Conservation (phyloP, 2,329 filamentous ascomycete genomes). For the Drechslerella coelobrocha region DNA sequence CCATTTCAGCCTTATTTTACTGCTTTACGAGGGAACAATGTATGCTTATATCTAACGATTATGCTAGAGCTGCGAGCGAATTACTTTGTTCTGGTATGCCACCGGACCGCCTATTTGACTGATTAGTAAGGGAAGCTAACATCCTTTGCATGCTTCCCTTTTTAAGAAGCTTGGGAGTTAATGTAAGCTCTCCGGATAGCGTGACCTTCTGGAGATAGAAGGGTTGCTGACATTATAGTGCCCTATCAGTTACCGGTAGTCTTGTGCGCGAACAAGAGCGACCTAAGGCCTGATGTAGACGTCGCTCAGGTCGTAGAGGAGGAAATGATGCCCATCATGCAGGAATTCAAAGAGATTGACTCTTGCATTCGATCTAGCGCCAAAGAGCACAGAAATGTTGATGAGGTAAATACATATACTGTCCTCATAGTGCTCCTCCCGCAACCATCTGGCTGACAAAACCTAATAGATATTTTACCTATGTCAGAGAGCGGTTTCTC, state of each 20-base stretch:
- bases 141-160: constrained; percentile 72
- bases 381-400: constrained; percentile 55
- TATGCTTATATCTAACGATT: constrained; percentile 19
- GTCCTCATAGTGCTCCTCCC: neutral
- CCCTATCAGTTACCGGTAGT: constrained; percentile 72
- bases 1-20: neutral
- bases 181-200: constrained; percentile 64
- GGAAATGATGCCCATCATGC: constrained; percentile 98
- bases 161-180: constrained; percentile 96
- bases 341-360: constrained; percentile 91
- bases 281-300: constrained; percentile 75
- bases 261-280: constrained; percentile 96
- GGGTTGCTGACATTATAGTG: neutral
- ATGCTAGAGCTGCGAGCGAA: constrained; percentile 82
- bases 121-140: neutral
- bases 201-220: neutral
- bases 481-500: constrained; percentile 96
- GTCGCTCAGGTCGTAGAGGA: constrained; percentile 89
- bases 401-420: constrained; percentile 49
- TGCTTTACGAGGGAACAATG: neutral
- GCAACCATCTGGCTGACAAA: neutral
- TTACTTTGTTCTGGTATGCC: constrained; percentile 83
- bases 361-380: constrained; percentile 86
- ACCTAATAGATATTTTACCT: constrained; percentile 80
- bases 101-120: neutral